These are phyloP conservation scores for Chlamydomonas urium DNA, from an alignment of 139 green algal genomes.

Conservation along the genomic window DNA sequence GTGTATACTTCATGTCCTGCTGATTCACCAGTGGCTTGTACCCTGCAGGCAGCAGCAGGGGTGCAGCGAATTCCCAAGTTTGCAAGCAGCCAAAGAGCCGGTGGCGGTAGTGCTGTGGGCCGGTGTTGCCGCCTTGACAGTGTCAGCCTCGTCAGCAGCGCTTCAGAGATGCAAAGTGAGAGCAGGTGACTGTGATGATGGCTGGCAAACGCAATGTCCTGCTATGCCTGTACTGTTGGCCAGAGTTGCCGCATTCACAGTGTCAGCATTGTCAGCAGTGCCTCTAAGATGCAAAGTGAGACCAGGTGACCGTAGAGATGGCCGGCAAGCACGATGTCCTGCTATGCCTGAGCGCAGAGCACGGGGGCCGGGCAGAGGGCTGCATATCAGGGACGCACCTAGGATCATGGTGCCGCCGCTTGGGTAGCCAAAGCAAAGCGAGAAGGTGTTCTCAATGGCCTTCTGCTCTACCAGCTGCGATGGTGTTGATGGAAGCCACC, in stretches of 20 bases:
- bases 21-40: constrained; percentile 24
- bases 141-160: too few relatives aligned
- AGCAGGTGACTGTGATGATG: neutral
- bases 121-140: too few relatives aligned
- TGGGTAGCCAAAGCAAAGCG: constrained; percentile 82
- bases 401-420: constrained; percentile 41
- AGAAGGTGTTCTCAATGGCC: constrained; percentile 75
- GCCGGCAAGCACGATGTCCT: too few relatives aligned
- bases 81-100: too few relatives aligned
- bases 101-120: too few relatives aligned
- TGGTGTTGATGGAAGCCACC: too few relatives aligned
- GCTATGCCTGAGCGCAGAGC: too few relatives aligned
- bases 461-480: constrained; percentile 67
- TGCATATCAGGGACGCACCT: constrained; percentile 21
- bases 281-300: neutral
- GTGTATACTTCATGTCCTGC: constrained; percentile 55
- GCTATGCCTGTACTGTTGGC: too few relatives aligned
- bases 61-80: neutral
- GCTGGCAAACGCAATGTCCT: too few relatives aligned
- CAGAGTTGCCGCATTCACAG: too few relatives aligned
- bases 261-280: too few relatives aligned
- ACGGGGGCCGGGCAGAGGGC: too few relatives aligned
- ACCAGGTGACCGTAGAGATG: neutral
- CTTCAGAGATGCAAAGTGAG: neutral
- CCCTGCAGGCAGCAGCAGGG: constrained; percentile 23